Evolutionary conservation across 192 early-diverging fungal species (phyloP), one percentile per base, ranked within the genome.

Genomic region (Coemansia sp.): DNA sequence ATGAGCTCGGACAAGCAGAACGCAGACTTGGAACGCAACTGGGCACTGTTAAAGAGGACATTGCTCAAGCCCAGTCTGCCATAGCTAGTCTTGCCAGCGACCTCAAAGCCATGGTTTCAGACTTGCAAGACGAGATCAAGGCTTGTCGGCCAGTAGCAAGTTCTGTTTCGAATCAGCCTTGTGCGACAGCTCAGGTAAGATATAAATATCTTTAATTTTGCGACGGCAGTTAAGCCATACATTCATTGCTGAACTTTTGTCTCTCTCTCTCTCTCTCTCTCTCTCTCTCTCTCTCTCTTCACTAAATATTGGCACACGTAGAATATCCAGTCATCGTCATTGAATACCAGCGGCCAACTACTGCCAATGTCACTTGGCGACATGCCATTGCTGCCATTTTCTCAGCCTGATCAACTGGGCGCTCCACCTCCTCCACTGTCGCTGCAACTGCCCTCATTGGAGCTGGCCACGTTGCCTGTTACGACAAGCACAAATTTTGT

Each of bases 401-500:
- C 43, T 49, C 64, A 24, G 15, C 29, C 31, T 11, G 16, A 24
- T 10, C 40, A 13, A 18, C 63, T 65, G 31, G 12, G 43, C 63
- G n/a, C 27, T 3, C 22, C 63, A 46, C n/a, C 41, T 40, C 24
- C 46, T 24, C 64, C 42, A 49, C 27, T 33, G 31, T 29, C 64
- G 27, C 42, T 34, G 36, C 61, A 16, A 20, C 38, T 22, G 8
- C 20, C 20, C 61, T 24, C 38, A 22, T 5, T 42, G 38, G 61
- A 42, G 8, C 6, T 63, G 36, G 61, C 36, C 40, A 0, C 38
- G 18, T 11, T 34, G 29, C 59, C 18, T 12, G 20, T 42, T 24
- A 15, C 61, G 1, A 24, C 65, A 27, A 51, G 27, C 72, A 38
- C 20, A 15, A 24, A 62, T 10, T 67, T 65, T 59, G 59, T 67